These are phyloP conservation scores for Barbarea vulgaris DNA, from an alignment of 345 rosid species.

Conservation along the genomic window DNA sequence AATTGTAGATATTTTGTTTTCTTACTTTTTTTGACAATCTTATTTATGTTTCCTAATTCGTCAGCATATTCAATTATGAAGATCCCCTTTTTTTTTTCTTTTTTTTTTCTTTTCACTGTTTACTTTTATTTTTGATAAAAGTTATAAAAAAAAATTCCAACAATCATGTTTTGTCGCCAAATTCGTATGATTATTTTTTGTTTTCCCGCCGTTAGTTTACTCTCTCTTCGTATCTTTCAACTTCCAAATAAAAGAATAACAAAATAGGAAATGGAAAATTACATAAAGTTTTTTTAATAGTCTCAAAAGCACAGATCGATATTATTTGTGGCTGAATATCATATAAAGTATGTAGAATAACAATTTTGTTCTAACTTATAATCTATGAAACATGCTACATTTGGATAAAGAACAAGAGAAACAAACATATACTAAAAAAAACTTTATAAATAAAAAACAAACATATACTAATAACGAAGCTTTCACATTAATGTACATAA, in stretches of 20 bases:
- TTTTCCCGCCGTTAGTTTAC: conserved; percentile 49
- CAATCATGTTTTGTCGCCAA: neutral
- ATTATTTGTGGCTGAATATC: neutral
- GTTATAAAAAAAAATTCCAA: neutral
- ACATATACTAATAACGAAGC: neutral
- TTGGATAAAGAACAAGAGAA: neutral
- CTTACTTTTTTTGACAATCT: neutral
- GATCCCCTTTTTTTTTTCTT: neutral
- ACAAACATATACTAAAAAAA: neutral
- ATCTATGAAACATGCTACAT: neutral
- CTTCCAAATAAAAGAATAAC: neutral
- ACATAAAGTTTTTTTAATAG: too few species aligned
- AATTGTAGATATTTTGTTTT: conserved; percentile 16
- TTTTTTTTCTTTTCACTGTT: neutral
- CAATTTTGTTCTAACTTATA: neutral
- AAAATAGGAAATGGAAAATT: neutral
- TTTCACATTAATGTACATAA: neutral
- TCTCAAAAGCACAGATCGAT: neutral
- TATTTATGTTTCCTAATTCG: conserved; percentile 7
- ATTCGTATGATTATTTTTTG: conserved; percentile 13
- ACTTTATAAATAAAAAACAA: too few species aligned
- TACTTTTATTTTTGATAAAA: neutral
- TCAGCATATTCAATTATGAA: conserved; percentile 19
- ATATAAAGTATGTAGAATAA: neutral
- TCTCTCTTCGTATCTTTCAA: neutral